phyloP scores from a whole-genome alignment of 805 yeast genomes.

The Lachancea waltii region DNA sequence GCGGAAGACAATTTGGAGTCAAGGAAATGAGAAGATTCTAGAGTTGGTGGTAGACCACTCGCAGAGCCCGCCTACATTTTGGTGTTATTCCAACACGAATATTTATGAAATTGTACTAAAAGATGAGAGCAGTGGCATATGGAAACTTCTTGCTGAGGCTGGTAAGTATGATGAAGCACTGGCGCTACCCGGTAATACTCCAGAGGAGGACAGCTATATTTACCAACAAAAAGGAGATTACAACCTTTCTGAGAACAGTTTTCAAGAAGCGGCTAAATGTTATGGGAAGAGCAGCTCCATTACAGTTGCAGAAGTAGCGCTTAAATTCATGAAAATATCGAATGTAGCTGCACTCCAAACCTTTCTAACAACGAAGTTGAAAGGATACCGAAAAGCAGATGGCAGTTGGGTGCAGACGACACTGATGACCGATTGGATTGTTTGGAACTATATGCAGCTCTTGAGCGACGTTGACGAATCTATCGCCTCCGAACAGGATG shows the following conservation, averaged over 20 bases:
- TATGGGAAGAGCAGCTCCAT: constrained; percentile 54
- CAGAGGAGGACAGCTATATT: constrained; percentile 43
- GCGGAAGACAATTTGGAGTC: constrained; percentile 35
- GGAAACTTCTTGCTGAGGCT: constrained; percentile 56
- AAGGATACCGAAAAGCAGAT: constrained; percentile 17
- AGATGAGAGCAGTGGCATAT: constrained; percentile 66
- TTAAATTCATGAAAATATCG: constrained; percentile 43
- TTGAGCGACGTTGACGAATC: constrained; percentile 32
- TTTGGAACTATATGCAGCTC: constrained; percentile 32
- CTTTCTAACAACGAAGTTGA: constrained; percentile 42
- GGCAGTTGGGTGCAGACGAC: constrained; percentile 28
- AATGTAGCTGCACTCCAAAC: constrained; percentile 39
- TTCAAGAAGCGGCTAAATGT: constrained; percentile 43
- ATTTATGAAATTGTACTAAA: constrained; percentile 68
- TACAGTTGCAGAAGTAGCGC: constrained; percentile 64
- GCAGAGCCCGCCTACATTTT: constrained; percentile 44
- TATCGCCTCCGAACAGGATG: constrained; percentile 24
- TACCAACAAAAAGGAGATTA: constrained; percentile 49
- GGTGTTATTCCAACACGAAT: constrained; percentile 59
- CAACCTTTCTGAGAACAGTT: constrained; percentile 31
- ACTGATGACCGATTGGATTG: constrained; percentile 33
- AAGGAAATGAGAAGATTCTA: constrained; percentile 33
- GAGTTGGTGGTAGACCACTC: constrained; percentile 47
- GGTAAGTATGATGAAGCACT: constrained; percentile 63
- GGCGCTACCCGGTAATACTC: constrained; percentile 29